Evolutionary conservation across 331 rosid genomes (phyloP).

Genomic region (Pyracantha coccinea): DNA sequence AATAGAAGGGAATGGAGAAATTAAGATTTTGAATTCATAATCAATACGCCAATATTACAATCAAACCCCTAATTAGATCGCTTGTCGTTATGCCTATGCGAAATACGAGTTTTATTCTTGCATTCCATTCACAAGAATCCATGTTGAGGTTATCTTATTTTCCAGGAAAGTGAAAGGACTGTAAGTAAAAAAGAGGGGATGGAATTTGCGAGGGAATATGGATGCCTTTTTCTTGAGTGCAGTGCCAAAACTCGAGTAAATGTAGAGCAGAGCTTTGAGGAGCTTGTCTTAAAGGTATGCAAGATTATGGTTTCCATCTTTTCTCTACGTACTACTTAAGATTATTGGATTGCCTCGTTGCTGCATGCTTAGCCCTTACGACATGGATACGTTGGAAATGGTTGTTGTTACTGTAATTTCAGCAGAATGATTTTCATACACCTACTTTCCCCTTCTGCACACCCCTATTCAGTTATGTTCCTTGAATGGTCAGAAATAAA

Average conservation of each 20-base stretch:
- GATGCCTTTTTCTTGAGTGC: conserved; percentile 74
- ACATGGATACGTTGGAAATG: not conserved
- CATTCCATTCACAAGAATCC: not conserved
- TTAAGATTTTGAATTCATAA: not conserved
- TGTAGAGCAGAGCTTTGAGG: conserved; percentile 82
- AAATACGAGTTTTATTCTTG: not conserved
- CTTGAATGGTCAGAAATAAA: not conserved
- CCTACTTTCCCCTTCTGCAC: too few relatives aligned
- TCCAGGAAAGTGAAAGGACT: conserved; percentile 76
- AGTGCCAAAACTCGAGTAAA: conserved; percentile 83
- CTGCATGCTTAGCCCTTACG: not conserved
- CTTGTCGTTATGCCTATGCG: not conserved
- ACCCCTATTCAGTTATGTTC: not conserved
- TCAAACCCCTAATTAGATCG: not conserved
- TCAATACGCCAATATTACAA: not conserved
- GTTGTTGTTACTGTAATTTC: not conserved
- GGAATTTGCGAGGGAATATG: conserved; percentile 78
- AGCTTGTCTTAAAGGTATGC: conserved; percentile 75
- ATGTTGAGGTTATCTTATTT: conserved; percentile 2
- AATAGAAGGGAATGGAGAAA: not conserved
- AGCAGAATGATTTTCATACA: not conserved
- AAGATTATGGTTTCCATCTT: not conserved
- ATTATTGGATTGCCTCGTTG: not conserved
- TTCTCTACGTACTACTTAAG: not conserved
- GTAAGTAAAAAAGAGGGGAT: conserved; percentile 75